phyloP scores from a whole-genome alignment of 257 asterid species.

The Salvia miltiorrhiza region DNA sequence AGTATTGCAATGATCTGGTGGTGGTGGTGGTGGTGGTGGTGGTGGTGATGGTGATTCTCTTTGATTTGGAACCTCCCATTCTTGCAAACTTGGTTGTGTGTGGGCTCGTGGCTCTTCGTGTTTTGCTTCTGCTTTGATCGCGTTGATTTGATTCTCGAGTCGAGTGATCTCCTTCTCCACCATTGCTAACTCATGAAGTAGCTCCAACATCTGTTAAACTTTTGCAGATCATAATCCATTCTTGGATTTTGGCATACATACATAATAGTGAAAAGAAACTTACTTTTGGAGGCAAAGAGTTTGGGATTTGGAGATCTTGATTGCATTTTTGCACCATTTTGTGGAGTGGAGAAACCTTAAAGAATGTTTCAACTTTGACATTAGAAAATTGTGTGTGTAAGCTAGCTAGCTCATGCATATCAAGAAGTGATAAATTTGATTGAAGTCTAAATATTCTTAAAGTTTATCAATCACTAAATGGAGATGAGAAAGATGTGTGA shows the following conservation, averaged over 20 bases:
- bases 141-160: conserved; percentile 58
- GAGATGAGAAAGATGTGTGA: no score
- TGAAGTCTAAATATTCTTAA: not conserved
- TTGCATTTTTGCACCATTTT: conserved; percentile 55
- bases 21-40: conserved; percentile 22
- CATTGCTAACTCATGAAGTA: conserved; percentile 55
- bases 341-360: conserved; percentile 45
- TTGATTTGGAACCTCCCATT: conserved; percentile 19
- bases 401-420: not conserved
- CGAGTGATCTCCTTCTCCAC: conserved; percentile 67
- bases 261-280: not conserved
- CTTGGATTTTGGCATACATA: not conserved
- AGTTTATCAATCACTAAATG: not conserved
- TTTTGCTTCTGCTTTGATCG: conserved; percentile 40
- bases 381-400: not conserved
- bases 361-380: not conserved
- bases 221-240: not conserved
- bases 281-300: conserved; percentile 60
- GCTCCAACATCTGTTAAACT: conserved; percentile 53
- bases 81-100: conserved; percentile 22
- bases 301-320: conserved; percentile 43
- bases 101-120: conserved; percentile 40
- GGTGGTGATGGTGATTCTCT: no score
- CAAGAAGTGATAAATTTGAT: not conserved
- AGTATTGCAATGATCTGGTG: conserved; percentile 24